phyloP scores from a whole-genome alignment of 257 asterid species.

The Paulownia fortunei region DNA sequence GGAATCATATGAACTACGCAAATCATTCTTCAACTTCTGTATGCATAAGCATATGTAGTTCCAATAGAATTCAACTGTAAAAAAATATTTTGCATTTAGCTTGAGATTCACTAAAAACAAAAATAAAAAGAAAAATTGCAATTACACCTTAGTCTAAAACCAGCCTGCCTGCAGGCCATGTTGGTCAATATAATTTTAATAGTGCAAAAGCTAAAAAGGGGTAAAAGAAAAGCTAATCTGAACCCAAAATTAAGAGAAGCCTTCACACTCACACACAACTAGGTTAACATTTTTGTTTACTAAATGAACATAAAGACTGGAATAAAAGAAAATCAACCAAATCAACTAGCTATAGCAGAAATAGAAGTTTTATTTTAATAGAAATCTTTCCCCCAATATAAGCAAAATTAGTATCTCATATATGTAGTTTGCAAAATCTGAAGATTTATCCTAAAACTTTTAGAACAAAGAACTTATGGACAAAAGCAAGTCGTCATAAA shows the following conservation, averaged over 20 bases:
- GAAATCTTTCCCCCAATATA: not conserved
- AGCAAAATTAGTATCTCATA: not conserved
- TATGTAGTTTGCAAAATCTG: not conserved
- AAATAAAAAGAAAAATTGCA: not conserved
- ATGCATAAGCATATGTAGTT: not conserved
- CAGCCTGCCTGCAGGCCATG: not conserved
- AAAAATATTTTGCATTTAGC: not conserved
- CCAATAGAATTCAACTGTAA: not conserved
- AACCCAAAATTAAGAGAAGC: no score
- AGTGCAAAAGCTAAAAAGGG: no score
- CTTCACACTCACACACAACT: not conserved
- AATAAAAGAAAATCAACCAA: not conserved
- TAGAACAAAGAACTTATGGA: no score
- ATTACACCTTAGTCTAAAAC: not conserved
- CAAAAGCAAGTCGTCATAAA: not conserved
- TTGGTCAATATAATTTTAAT: no score
- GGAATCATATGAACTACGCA: conserved; percentile 6
- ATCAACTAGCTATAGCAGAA: not conserved
- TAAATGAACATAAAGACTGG: not conserved
- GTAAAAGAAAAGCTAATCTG: no score
- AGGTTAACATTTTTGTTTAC: not conserved
- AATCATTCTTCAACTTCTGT: not conserved
- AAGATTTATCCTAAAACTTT: not conserved
- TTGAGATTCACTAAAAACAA: not conserved
- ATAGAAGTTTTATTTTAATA: not conserved